Evolutionary conservation across 331 rosid species (phyloP).

Genomic region (Dryas integrifolia): DNA sequence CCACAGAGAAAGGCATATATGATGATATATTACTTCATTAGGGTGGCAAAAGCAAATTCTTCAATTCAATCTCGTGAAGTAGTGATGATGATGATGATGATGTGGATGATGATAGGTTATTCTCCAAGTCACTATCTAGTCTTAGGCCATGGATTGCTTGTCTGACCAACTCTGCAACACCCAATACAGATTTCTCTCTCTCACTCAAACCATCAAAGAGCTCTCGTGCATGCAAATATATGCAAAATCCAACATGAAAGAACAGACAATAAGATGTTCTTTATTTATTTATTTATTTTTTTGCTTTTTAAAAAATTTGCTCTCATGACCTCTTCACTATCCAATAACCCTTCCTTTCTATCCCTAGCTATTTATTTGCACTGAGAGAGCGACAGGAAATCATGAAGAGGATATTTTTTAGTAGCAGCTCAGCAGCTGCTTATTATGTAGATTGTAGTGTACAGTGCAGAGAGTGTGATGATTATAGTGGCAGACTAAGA

Average conservation of each 20-base stretch:
- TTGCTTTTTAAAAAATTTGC: background rate
- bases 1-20: no score
- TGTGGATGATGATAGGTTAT: constrained; percentile 49
- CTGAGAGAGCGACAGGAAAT: constrained; percentile 18
- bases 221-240: constrained; percentile 34
- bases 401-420: constrained; percentile 14
- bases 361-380: constrained; percentile 13
- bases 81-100: constrained; percentile 33
- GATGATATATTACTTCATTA: no score
- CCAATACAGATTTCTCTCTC: constrained; percentile 32
- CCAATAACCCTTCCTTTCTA: constrained; percentile 26
- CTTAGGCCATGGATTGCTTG: constrained; percentile 53
- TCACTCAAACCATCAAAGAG: background rate
- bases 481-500: constrained; percentile 39
- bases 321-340: constrained; percentile 26
- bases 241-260: constrained; percentile 20
- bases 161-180: constrained; percentile 54
- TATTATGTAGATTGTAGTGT: constrained; percentile 26
- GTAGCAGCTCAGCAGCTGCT: constrained; percentile 11
- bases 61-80: constrained; percentile 51
- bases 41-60: no score
- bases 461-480: constrained; percentile 37
- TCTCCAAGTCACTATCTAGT: constrained; percentile 62
- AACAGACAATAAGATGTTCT: constrained; percentile 28
- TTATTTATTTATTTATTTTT: constrained; percentile 10